phyloP scores from a whole-genome alignment of 805 yeast genomes.

The Schwanniomyces vanrijiae region DNA sequence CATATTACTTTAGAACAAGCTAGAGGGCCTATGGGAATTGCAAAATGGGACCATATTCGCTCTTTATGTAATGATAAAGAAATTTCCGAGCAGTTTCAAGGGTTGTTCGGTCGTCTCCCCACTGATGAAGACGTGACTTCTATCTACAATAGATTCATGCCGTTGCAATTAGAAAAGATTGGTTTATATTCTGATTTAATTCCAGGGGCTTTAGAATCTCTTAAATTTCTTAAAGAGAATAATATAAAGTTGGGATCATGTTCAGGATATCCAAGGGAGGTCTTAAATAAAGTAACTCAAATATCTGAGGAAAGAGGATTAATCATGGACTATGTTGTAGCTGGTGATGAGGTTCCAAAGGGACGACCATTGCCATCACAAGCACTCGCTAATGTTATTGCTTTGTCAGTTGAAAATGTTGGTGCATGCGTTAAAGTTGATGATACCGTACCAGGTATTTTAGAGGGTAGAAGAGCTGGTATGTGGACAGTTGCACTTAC shows the following conservation, averaged over 20 bases:
- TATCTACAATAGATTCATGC: slow-evolving; percentile 2
- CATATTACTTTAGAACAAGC: neutral
- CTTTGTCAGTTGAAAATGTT: neutral
- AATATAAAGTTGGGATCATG: neutral
- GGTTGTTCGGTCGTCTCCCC: neutral
- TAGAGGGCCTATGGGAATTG: neutral
- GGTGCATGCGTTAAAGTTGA: neutral
- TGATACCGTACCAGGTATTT: neutral
- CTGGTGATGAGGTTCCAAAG: neutral
- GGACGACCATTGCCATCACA: neutral
- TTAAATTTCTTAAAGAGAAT: neutral
- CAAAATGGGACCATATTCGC: neutral
- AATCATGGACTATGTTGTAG: neutral
- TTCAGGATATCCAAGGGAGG: neutral
- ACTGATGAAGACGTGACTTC: slow-evolving; percentile 1
- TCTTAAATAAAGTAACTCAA: neutral
- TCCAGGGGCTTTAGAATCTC: neutral
- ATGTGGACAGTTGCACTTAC: slow-evolving; percentile 3
- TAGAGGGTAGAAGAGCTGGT: neutral
- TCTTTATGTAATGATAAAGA: neutral
- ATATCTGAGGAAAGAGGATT: neutral
- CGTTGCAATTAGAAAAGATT: neutral
- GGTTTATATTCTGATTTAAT: neutral
- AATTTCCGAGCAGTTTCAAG: neutral
- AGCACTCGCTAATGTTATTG: neutral